A percentile compares a stretch with the other conserved stretches of the same genome.
Evolutionary conservation across 768 basidiomycete species (phyloP).

Genomic region (Collybiopsis luxurians): DNA sequence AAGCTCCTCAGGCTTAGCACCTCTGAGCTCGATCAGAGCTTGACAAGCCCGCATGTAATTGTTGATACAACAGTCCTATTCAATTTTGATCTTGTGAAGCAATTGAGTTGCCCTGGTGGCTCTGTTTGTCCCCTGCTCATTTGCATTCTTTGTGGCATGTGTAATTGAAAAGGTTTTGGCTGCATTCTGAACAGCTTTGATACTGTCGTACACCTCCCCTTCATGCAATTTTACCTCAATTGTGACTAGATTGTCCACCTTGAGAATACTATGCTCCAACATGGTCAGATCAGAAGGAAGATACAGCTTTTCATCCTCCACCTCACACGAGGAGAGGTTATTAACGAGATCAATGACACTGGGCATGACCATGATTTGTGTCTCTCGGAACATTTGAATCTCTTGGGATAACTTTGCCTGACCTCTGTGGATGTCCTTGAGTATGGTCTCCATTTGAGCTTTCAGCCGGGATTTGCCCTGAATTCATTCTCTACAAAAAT

Average conservation of each 20-base stretch:
- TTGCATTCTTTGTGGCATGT: neutral
- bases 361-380: neutral
- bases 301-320: neutral
- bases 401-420: neutral
- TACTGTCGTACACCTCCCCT: neutral
- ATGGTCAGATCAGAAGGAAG: neutral
- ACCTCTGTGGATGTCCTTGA: neutral
- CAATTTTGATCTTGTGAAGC: neutral
- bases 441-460: neutral
- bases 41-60: neutral
- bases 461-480: neutral
- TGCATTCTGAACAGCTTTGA: neutral
- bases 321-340: neutral
- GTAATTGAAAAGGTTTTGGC: neutral
- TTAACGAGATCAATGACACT: neutral
- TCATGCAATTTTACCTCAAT: neutral
- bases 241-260: neutral
- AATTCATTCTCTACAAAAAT: neutral
- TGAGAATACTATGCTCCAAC: neutral
- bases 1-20: neutral
- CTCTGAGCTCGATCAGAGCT: neutral
- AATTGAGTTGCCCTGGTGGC: neutral
- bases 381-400: neutral
- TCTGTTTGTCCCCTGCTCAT: no score
- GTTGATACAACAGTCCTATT: neutral